Evolutionary conservation across 495 filamentous ascomycete genomes (phyloP).

Genomic region (Penicillium steckii): DNA sequence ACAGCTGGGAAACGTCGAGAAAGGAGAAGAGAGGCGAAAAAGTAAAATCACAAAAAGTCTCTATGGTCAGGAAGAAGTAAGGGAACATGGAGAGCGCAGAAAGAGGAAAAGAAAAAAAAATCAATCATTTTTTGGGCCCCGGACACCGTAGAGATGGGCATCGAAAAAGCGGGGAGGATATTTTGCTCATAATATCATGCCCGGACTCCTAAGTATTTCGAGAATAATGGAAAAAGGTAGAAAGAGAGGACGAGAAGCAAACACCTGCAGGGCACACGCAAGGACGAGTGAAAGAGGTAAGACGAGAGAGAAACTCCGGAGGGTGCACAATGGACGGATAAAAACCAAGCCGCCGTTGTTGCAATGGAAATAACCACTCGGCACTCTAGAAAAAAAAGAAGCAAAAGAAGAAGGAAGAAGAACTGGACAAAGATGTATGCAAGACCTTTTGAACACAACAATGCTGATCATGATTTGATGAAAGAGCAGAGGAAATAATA

Average conservation of each 20-base stretch:
- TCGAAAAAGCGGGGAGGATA: conserved; percentile 23
- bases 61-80: conserved; percentile 34
- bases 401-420: conserved; percentile 6
- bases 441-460: conserved; percentile 18
- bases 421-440: conserved; percentile 22
- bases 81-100: conserved; percentile 7
- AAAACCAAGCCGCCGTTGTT: conserved; percentile 13
- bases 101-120: conserved; percentile 22
- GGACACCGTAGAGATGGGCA: conserved; percentile 35
- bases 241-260: conserved; percentile 12
- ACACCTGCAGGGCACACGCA: conserved; percentile 10
- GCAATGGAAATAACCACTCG: conserved; percentile 19
- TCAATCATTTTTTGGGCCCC: conserved; percentile 31
- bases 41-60: conserved; percentile 26
- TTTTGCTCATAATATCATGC: conserved; percentile 40
- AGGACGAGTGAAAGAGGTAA: conserved; percentile 3
- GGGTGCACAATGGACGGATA: conserved; percentile 13
- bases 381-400: conserved; percentile 15
- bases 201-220: conserved; percentile 44
- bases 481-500: conserved; percentile 17
- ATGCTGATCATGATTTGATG: conserved; percentile 25
- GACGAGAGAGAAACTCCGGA: conserved; percentile 14
- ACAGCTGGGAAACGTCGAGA: background rate
- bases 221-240: conserved; percentile 28
- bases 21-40: background rate